Base-by-base conservation (phyloP, 495 filamentous ascomycete genomes). In the Aspergillus ellipticus region DNA sequence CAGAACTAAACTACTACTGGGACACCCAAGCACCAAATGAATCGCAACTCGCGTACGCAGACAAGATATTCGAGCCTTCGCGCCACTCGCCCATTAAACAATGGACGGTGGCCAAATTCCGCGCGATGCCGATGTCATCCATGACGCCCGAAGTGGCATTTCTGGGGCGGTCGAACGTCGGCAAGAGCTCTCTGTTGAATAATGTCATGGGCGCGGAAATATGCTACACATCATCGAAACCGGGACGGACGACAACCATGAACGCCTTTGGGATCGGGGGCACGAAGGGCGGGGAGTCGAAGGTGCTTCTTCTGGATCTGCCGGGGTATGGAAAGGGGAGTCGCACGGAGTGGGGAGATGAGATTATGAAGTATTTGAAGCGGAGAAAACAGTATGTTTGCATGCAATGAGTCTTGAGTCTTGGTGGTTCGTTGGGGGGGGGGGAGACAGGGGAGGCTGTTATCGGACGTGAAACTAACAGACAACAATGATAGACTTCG, bases 301-400 rank as follows among this genome's bases (percentile, higher is more conserved):
- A 76, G 51, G 80, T 86, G 50, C 76, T 82, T 11, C 65, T 96
- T 48, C 73, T 96, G 33, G 95, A 98, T 70, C 93, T 95, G 90
- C 95, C 94, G 6, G 95, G 94, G 2, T 98, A 98, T 64, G 94
- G 95, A 4, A 78, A 87, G 51, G 88, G 83, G 5, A 89, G 87
- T 64, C 74, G 82, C 42, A 67, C 78, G 39, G 87, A 86, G 59
- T 97, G 93, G 93, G 94, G 94, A 2, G 70, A 72, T 57, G 86
- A 97, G 72, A 92, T 96, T 58, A 78, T 89, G 70, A 90, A 95
- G 69, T 97, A 95, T 75, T 65, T 97, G 24, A 72, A 75, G 31
- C 75, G 79, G 42, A 78, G 92, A 54, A 84, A 78, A 61, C 84
- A 92, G 82, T 82, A 68, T 48, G 82, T 72, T 16, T 58, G 29